These are phyloP conservation scores for Penicillium desertorum DNA, from an alignment of 495 filamentous ascomycete species.

Conservation along the genomic window DNA sequence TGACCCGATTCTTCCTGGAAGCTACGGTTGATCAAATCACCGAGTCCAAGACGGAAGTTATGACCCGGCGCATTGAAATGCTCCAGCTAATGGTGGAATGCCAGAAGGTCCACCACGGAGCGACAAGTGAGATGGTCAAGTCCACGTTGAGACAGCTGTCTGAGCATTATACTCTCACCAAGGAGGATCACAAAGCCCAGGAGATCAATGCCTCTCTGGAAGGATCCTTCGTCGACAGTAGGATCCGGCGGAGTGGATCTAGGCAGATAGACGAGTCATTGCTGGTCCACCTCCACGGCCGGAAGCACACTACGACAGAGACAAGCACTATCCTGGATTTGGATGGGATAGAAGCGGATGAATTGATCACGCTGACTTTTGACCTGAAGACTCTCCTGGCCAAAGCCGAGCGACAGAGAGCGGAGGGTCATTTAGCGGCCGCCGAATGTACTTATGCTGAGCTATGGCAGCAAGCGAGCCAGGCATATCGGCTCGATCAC, in stretches of 20 bases:
- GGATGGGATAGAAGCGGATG: background rate
- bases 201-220: background rate
- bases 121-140: background rate
- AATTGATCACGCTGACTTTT: background rate
- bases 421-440: background rate
- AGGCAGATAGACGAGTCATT: background rate
- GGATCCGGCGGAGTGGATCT: background rate
- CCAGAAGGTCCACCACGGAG: background rate
- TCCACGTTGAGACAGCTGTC: background rate
- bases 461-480: background rate
- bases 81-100: background rate
- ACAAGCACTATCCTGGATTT: background rate
- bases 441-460: background rate
- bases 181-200: background rate
- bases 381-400: background rate
- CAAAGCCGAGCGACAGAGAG: background rate
- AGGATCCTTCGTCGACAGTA: background rate
- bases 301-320: background rate
- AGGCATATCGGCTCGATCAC: background rate
- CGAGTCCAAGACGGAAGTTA: background rate
- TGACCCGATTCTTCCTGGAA: background rate
- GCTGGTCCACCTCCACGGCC: background rate
- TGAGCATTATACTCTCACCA: background rate
- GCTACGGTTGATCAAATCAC: background rate
- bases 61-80: background rate